Percentiles rank a stretch among this genome's conserved stretches.
Evolutionary conservation across 805 yeast genomes (phyloP).

Genomic region (Cyberlindnera maritima): DNA sequence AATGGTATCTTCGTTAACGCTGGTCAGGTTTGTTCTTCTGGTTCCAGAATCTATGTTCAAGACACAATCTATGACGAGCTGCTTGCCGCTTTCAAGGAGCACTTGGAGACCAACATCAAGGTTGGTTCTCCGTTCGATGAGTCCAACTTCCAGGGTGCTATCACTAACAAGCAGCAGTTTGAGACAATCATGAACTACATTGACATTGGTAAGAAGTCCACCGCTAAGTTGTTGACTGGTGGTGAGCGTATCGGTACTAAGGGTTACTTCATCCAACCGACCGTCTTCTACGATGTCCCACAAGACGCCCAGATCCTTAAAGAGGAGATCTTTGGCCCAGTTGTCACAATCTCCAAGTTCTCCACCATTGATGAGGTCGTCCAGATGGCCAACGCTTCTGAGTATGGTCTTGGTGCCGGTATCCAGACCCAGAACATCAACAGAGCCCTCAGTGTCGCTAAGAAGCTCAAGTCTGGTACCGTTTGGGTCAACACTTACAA

Average conservation of each 20-base stretch:
- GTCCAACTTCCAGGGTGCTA: conserved; percentile 72
- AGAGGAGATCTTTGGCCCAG: conserved; percentile 83
- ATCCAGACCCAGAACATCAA: conserved; percentile 62
- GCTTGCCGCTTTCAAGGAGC: conserved; percentile 53
- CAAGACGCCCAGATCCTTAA: conserved; percentile 60
- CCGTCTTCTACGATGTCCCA: conserved; percentile 66
- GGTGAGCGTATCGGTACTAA: conserved; percentile 63
- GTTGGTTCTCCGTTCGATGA: conserved; percentile 77
- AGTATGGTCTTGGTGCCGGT: conserved; percentile 81
- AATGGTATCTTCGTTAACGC: conserved; percentile 75
- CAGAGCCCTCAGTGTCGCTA: conserved; percentile 62
- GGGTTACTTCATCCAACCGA: conserved; percentile 74
- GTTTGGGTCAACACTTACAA: conserved; percentile 81
- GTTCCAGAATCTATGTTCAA: conserved; percentile 76
- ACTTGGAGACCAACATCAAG: conserved; percentile 52
- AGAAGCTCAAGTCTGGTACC: conserved; percentile 69
- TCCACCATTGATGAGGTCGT: conserved; percentile 65
- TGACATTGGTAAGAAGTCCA: conserved; percentile 63
- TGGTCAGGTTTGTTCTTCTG: conserved; percentile 83
- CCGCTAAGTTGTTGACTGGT: conserved; percentile 68
- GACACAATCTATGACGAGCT: conserved; percentile 67
- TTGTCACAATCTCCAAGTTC: conserved; percentile 68
- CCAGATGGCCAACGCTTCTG: conserved; percentile 63
- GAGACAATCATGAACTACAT: conserved; percentile 67
- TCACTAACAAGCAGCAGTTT: conserved; percentile 67